Evolutionary conservation across 78 protist species (phyloP).

Genomic region (Corallochytrium limacisporum): DNA sequence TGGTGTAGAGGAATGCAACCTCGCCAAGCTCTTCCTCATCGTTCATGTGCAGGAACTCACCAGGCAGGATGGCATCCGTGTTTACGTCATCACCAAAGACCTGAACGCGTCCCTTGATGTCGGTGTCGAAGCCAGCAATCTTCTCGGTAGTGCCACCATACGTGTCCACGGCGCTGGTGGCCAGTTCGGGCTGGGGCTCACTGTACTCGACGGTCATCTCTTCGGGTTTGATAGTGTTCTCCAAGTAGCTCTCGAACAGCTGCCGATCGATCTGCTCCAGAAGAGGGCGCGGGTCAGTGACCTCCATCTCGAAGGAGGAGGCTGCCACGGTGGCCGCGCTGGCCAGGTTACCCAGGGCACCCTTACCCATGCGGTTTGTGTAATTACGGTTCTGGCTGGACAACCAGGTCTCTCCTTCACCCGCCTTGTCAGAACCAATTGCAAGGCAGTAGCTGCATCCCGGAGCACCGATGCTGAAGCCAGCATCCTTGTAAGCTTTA

Average conservation of each 20-base stretch:
- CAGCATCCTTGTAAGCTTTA: not conserved
- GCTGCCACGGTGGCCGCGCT: not conserved
- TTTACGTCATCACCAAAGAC: not conserved
- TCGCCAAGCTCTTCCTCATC: not conserved
- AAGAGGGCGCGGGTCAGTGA: not conserved
- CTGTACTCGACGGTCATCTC: too few relatives aligned
- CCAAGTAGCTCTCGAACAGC: not conserved
- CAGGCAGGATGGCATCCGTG: not conserved
- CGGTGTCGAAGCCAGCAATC: too few relatives aligned
- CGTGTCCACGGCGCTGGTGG: too few relatives aligned
- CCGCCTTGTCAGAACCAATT: not conserved
- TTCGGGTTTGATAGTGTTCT: not conserved
- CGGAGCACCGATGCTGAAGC: not conserved
- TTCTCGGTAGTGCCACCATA: too few relatives aligned
- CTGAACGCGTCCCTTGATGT: not conserved
- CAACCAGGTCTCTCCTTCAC: not conserved
- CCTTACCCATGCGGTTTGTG: not conserved
- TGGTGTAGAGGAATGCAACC: not conserved
- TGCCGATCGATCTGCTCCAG: not conserved
- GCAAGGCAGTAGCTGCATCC: not conserved
- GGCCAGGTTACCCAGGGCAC: not conserved
- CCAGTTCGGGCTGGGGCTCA: not conserved
- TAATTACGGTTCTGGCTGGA: not conserved
- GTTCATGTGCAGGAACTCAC: not conserved
- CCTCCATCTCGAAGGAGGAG: not conserved